These are phyloP conservation scores for Nigrospora sphaerica DNA, from an alignment of 2,329 filamentous ascomycete genomes.

Conservation along the genomic window DNA sequence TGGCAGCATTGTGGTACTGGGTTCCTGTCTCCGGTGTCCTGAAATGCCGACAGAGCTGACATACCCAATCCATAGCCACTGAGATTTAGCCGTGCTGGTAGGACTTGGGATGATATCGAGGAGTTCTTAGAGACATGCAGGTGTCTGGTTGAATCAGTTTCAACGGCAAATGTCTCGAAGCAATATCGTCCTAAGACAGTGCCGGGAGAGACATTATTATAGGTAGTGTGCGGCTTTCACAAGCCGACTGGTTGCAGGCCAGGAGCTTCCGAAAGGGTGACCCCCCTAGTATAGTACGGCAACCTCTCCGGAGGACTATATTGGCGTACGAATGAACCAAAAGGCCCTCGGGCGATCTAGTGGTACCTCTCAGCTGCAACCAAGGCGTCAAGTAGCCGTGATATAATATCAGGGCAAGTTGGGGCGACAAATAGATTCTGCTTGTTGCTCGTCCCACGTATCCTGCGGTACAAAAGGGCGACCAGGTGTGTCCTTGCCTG, in stretches of 20 bases:
- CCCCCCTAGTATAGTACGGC: too few species aligned
- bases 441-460: conserved; percentile 11
- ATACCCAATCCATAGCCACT: conserved; percentile 12
- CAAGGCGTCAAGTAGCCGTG: conserved; percentile 4
- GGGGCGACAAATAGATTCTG: conserved; percentile 6
- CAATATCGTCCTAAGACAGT: conserved; percentile 12
- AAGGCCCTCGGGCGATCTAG: conserved; percentile 2
- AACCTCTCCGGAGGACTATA: too few species aligned
- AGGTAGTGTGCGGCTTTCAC: too few species aligned
- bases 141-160: background rate
- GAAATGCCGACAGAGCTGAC: conserved; percentile 15
- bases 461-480: conserved; percentile 9
- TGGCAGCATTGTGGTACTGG: conserved; percentile 16
- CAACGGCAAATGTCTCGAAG: conserved; percentile 10
- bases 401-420: conserved; percentile 3
- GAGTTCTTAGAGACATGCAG: conserved; percentile 12
- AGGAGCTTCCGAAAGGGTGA: too few species aligned
- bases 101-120: conserved; percentile 9
- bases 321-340: conserved; percentile 7
- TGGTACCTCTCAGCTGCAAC: background rate
- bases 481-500: conserved; percentile 10
- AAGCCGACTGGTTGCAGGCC: too few species aligned
- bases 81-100: conserved; percentile 4
- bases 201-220: conserved; percentile 3
- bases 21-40: conserved; percentile 12